Evolutionary conservation across 768 basidiomycete species (phyloP), one percentile per base, ranked within the genome.

Genomic region (Russula dissimulans): DNA sequence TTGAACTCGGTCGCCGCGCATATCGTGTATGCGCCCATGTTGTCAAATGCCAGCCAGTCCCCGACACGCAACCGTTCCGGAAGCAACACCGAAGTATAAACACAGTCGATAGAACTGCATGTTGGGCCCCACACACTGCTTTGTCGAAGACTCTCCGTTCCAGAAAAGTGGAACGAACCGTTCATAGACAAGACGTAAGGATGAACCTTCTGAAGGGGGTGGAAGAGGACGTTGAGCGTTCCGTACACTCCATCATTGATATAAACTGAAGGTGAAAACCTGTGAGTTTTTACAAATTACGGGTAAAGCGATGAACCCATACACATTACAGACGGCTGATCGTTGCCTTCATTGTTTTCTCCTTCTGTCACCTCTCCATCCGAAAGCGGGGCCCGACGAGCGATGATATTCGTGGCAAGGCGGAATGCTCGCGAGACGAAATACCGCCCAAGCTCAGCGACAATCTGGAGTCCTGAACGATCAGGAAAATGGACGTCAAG

Each of bases 21-120:
- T 61, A 93, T 76, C n/a, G 97, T 98, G 75, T 99, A 99, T 38
- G 97, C 97, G 36, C 97, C 97, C 97, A 99, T 98, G 70, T 91
- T 86, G 57, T 87, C 85, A 76, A 95, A 99, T n/a, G 88, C 90
- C 17, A 99, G 81, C 97, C 97, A 99, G 71, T 99, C 97, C 7
- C 97, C 97, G 7, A 97, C 93, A 60, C 81, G 79, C 55, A 98
- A 78, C 1, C 79, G 79, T 34, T 73, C 73, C 3, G 91, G 93
- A 63, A 90, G 78, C 68, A 72, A 77, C 54, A 78, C 78, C 60
- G 74, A 78, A 66, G 79, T 78, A 69, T 79, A 86, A 59, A 99
- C 93, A 70, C 89, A 89, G 75, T 99, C 97, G 69, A 99, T 91
- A 39, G 91, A 92, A 71, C 98, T 97, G 79, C 95, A 98, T 8